These are phyloP conservation scores for Strigomonas oncopelti DNA, from an alignment of 208 protist genomes.

Conservation along the genomic window DNA sequence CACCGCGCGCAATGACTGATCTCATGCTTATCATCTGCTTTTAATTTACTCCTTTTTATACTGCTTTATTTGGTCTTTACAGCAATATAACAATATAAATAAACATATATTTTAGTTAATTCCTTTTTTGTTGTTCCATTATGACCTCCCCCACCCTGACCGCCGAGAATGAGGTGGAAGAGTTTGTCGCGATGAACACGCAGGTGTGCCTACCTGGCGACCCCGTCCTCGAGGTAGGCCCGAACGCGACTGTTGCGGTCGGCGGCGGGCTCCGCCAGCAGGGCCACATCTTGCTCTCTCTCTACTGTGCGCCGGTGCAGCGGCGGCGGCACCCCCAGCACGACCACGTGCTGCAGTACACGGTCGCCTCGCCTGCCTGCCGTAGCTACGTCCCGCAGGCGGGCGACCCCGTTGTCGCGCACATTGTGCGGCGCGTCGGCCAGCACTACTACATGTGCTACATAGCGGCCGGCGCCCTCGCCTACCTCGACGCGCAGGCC, in stretches of 20 bases:
- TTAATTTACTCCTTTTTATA: too few relatives aligned
- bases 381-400: constrained; percentile 50
- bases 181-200: constrained; percentile 43
- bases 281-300: constrained; percentile 38
- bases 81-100: too few relatives aligned
- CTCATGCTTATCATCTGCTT: too few relatives aligned
- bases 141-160: neutral
- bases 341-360: constrained; percentile 33
- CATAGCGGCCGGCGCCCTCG: constrained; percentile 40
- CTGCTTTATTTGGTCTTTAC: too few relatives aligned
- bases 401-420: constrained; percentile 72
- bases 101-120: constrained; percentile 1
- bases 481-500: constrained; percentile 61
- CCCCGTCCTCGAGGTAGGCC: constrained; percentile 48
- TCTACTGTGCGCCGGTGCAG: constrained; percentile 58
- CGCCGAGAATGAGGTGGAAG: constrained; percentile 21
- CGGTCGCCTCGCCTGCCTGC: constrained; percentile 41
- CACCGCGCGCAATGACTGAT: too few relatives aligned
- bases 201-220: constrained; percentile 83
- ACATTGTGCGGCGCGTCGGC: constrained; percentile 46
- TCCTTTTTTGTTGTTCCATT: constrained; percentile 13
- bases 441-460: constrained; percentile 65
- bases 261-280: constrained; percentile 56
- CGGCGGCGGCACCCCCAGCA: constrained; percentile 22
- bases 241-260: constrained; percentile 49